Percentiles rank a stretch among this genome's conserved stretches.
These are phyloP conservation scores for Penicillium concentricum DNA, from an alignment of 2,329 filamentous ascomycete species.

Conservation along the genomic window DNA sequence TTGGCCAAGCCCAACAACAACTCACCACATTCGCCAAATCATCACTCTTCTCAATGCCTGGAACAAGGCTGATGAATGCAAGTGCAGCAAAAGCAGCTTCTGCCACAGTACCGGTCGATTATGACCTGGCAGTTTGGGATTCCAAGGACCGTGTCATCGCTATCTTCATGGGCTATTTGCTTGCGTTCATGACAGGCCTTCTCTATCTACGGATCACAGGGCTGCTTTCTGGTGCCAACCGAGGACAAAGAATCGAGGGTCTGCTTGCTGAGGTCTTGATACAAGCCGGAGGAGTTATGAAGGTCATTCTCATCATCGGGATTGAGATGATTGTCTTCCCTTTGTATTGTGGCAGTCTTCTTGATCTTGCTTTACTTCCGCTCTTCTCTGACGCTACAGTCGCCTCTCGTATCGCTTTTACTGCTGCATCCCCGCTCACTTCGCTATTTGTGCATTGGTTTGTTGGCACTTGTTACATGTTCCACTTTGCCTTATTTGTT, in stretches of 20 bases:
- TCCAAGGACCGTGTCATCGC: conserved; percentile 69
- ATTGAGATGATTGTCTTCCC: conserved; percentile 99
- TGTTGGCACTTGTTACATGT: conserved; percentile 98
- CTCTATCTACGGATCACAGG: conserved; percentile 75
- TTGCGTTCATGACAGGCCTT: conserved; percentile 70
- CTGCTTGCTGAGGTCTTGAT: conserved; percentile 75
- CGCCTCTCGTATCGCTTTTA: conserved; percentile 74
- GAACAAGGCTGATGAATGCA: conserved; percentile 29
- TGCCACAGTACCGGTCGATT: conserved; percentile 46
- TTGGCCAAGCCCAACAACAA: conserved; percentile 20
- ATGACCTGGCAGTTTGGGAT: conserved; percentile 66
- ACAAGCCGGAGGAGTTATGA: conserved; percentile 94
- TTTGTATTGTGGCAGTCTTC: conserved; percentile 86
- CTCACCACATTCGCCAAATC: conserved; percentile 23
- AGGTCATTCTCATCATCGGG: conserved; percentile 96
- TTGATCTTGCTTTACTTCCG: conserved; percentile 84
- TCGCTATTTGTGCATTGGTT: conserved; percentile 99
- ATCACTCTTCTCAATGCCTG: conserved; percentile 24
- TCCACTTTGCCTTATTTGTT: conserved; percentile 97
- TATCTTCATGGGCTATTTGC: conserved; percentile 75
- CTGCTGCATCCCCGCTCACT: conserved; percentile 74
- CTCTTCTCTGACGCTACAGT: conserved; percentile 81
- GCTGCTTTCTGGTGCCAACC: conserved; percentile 61
- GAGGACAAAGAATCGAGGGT: conserved; percentile 64
- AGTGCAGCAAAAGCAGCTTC: conserved; percentile 20